These are phyloP conservation scores for Nigrospora sphaerica DNA, from an alignment of 2,329 filamentous ascomycete species.

Conservation along the genomic window DNA sequence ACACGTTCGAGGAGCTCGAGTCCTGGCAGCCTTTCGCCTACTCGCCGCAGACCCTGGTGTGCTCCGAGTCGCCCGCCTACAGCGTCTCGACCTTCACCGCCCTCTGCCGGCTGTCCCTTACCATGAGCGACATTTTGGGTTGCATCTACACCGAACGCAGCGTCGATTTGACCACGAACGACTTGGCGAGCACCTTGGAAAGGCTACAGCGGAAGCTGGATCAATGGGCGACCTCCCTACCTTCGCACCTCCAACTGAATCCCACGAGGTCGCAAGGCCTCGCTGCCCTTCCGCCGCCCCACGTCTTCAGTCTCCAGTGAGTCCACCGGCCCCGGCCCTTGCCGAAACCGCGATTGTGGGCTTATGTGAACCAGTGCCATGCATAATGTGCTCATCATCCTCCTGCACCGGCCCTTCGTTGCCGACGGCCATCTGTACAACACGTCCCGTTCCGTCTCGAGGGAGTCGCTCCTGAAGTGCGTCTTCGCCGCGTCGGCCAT, in stretches of 20 bases:
- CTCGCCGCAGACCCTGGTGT: constrained; percentile 17
- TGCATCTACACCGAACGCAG: constrained; percentile 37
- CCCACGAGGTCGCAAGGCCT: constrained; percentile 12
- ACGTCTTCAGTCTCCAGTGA: constrained; percentile 34
- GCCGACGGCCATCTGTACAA: constrained; percentile 39
- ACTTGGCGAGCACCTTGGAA: constrained; percentile 27
- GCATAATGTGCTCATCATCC: constrained; percentile 43
- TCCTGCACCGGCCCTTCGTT: constrained; percentile 47
- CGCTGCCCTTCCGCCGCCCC: constrained; percentile 29
- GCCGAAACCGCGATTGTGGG: neutral
- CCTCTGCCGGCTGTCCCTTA: constrained; percentile 35
- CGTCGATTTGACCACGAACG: constrained; percentile 23
- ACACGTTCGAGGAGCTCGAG: constrained; percentile 46
- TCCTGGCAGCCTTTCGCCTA: constrained; percentile 39
- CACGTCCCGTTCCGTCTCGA: constrained; percentile 29
- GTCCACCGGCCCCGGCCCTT: constrained; percentile 4
- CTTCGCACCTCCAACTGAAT: constrained; percentile 32
- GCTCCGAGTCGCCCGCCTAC: constrained; percentile 29
- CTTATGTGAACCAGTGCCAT: constrained; percentile 25
- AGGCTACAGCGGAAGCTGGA: constrained; percentile 31
- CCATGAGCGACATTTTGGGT: constrained; percentile 37
- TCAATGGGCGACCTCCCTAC: constrained; percentile 32
- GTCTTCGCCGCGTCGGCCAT: constrained; percentile 38
- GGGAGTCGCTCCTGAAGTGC: constrained; percentile 36
- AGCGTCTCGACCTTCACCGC: constrained; percentile 33